Base-by-base conservation (phyloP, 176 grass and related monocot genomes). In the Zizania latifolia region DNA sequence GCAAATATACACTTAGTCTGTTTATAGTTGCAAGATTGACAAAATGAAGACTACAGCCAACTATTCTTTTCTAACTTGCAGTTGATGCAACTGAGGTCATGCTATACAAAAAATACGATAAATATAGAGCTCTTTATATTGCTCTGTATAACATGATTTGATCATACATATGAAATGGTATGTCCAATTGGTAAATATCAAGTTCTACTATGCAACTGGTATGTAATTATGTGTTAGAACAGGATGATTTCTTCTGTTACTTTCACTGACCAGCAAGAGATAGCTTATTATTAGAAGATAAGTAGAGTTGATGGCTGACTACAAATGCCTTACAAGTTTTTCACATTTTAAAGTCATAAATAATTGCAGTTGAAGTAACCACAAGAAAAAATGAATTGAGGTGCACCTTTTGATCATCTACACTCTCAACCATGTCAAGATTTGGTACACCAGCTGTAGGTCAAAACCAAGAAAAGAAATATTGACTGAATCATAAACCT, bases 351-450 rank as follows among this genome's bases (percentile, higher is more conserved):
- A 37, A 66, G 48, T 7, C 28, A 60, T 19, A 48, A 24, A 29
- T 6, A 77, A 72, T 5, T 10, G 5, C 11, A 50, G 54, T 44
- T 16, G 3, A 28, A 37, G 30, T 28, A 64, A 87, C 23, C 58
- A 77, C 19, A 61, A 51, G 8, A 51, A 55, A 87, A 0, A 74
- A 53, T 56, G 37, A 63, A 81, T 59, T 24, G 39, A 71, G 35
- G 56, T 78, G 39, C 84, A 99, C 91, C 95, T 99, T 99, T 69
- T 90, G 58, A 46, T 99, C 91, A 64, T 99, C 95, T 33, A 99
- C 76, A 61, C 89, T 94, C 65, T 99, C 95, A 86, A 99, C 79
- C 89, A 92, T 99, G 65, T 86, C 80, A 69, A 99, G 89, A 87
- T 88, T 99, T 57, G 91, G 91, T 33, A 99, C 95, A 4, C 86